Evolutionary conservation across 805 yeast species (phyloP).

Genomic region (Starmera quercuum): DNA sequence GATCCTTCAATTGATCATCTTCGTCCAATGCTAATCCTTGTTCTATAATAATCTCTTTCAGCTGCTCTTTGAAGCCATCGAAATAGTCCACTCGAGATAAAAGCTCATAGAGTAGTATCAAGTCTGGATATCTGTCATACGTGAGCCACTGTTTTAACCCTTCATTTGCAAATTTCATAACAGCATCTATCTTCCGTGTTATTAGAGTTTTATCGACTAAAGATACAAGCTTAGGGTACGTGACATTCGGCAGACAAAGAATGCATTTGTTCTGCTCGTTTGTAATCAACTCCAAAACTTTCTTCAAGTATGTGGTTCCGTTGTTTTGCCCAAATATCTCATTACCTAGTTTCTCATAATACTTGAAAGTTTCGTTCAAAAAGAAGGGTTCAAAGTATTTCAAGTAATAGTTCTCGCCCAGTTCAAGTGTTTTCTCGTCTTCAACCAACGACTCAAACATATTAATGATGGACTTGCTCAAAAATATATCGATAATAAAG

Average conservation of each 20-base stretch:
- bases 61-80: slow-evolving; percentile 38
- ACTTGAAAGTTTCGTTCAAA: slow-evolving; percentile 44
- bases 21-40: slow-evolving; percentile 31
- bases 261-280: slow-evolving; percentile 56
- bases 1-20: slow-evolving; percentile 8
- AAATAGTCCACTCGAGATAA: slow-evolving; percentile 48
- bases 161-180: slow-evolving; percentile 42
- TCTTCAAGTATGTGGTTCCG: slow-evolving; percentile 50
- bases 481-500: slow-evolving; percentile 45
- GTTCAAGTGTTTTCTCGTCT: slow-evolving; percentile 24
- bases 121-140: slow-evolving; percentile 34
- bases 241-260: slow-evolving; percentile 44
- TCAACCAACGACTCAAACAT: slow-evolving; percentile 68
- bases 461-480: slow-evolving; percentile 51
- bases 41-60: slow-evolving; percentile 36
- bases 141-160: slow-evolving; percentile 55
- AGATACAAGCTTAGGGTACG: slow-evolving; percentile 45
- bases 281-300: slow-evolving; percentile 42
- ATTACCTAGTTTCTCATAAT: slow-evolving; percentile 40
- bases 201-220: slow-evolving; percentile 56
- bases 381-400: slow-evolving; percentile 62
- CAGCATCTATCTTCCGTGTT: slow-evolving; percentile 45
- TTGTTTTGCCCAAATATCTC: slow-evolving; percentile 34
- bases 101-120: slow-evolving; percentile 41
- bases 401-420: slow-evolving; percentile 55